Percentiles rank a stretch among this genome's conserved stretches.
These are phyloP conservation scores for Colletotrichum tabaci DNA, from an alignment of 2,329 filamentous ascomycete species.

Conservation along the genomic window DNA sequence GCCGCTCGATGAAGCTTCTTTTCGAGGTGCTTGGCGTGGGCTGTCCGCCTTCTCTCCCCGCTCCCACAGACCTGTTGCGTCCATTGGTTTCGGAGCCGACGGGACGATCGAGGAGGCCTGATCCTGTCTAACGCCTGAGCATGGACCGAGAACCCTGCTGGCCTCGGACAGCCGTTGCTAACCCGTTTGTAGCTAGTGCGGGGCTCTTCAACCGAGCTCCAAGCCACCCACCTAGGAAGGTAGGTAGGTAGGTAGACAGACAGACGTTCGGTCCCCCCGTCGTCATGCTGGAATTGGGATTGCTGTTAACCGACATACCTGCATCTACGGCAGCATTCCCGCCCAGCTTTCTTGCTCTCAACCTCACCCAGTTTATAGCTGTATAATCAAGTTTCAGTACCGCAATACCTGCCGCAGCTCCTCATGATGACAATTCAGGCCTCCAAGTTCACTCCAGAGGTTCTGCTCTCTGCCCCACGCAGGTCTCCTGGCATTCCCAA, in stretches of 20 bases:
- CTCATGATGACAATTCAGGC: constrained; percentile 77
- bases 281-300: constrained; percentile 9
- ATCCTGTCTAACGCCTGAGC: constrained; percentile 23
- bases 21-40: not conserved
- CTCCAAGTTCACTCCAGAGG: constrained; percentile 81
- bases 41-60: not conserved
- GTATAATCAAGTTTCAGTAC: not conserved
- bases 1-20: constrained; percentile 22
- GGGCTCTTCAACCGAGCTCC: constrained; percentile 38
- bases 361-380: not conserved
- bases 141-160: constrained; percentile 36
- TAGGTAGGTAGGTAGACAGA: not conserved
- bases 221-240: constrained; percentile 6
- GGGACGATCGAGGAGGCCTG: constrained; percentile 23
- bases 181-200: constrained; percentile 41
- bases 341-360: not conserved
- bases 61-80: not conserved
- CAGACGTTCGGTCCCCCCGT: constrained; percentile 7
- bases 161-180: constrained; percentile 33
- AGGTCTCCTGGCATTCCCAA: constrained; percentile 81
- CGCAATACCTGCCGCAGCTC: not conserved
- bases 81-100: constrained; percentile 23
- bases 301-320: constrained; percentile 22
- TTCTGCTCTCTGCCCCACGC: constrained; percentile 82
- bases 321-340: constrained; percentile 24